Evolutionary conservation across 1,139 yeast species (phyloP).

Genomic region (Williopsis jadinii): DNA sequence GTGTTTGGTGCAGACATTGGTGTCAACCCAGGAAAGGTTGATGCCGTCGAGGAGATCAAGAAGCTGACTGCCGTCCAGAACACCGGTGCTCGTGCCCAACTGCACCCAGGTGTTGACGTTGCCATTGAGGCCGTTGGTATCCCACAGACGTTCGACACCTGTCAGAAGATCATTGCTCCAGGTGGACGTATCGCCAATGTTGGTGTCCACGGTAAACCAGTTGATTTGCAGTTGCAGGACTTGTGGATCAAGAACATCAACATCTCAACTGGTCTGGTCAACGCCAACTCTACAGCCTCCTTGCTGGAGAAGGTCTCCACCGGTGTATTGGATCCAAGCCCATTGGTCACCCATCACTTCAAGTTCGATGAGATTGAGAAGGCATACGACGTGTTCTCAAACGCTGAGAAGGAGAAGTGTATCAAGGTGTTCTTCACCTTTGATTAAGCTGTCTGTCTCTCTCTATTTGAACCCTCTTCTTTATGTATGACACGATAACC

Average conservation of each 20-base stretch:
- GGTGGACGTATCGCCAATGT: conserved; percentile 42
- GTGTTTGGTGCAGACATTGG: conserved; percentile 35
- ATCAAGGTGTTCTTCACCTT: conserved; percentile 30
- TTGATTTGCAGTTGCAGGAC: conserved; percentile 35
- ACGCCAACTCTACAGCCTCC: conserved; percentile 32
- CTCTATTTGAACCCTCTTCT: no score
- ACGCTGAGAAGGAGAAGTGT: conserved; percentile 37
- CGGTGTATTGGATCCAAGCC: conserved; percentile 32
- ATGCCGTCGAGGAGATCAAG: conserved; percentile 25
- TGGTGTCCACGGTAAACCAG: conserved; percentile 39
- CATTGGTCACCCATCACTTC: conserved; percentile 57
- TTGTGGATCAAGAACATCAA: conserved; percentile 38
- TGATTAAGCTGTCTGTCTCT: no score
- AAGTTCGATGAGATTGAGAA: conserved; percentile 49
- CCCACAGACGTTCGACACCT: conserved; percentile 37
- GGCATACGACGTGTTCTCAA: conserved; percentile 31
- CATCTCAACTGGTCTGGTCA: conserved; percentile 39
- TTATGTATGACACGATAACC: no score
- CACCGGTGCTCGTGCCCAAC: conserved; percentile 18
- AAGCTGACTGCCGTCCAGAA: conserved; percentile 21
- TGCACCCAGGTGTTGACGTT: conserved; percentile 38
- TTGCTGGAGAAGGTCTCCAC: conserved; percentile 28
- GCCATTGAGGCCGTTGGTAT: conserved; percentile 44
- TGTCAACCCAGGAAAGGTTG: conserved; percentile 30
- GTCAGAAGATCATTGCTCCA: conserved; percentile 37